These are phyloP conservation scores for Saccharomyces pastorianus DNA, from an alignment of 1,139 yeast genomes.

Conservation along the genomic window DNA sequence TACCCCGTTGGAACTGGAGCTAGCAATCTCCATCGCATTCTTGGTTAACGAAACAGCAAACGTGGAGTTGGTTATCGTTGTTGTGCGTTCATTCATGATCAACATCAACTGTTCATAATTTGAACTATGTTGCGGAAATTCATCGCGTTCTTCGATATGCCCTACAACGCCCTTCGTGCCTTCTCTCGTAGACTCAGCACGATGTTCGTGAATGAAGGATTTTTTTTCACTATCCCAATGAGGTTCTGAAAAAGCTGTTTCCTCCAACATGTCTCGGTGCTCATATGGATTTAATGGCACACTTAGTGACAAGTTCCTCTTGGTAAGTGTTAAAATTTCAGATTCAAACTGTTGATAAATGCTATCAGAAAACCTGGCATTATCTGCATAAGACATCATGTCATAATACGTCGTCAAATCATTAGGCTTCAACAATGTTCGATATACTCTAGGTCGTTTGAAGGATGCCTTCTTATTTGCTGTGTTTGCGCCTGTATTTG, in stretches of 20 bases:
- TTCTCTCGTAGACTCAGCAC: slow-evolving; percentile 41
- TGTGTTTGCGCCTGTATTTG: slow-evolving; percentile 2
- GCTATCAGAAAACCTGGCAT: slow-evolving; percentile 65
- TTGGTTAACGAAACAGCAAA: slow-evolving; percentile 31
- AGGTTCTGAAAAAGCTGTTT: slow-evolving; percentile 40
- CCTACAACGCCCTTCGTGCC: slow-evolving; percentile 37
- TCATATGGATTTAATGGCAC: slow-evolving; percentile 64
- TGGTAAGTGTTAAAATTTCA: slow-evolving; percentile 69
- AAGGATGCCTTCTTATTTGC: slow-evolving; percentile 17
- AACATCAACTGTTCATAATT: slow-evolving; percentile 90
- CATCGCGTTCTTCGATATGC: slow-evolving; percentile 50
- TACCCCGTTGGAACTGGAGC: slow-evolving; percentile 7
- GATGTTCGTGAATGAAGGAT: slow-evolving; percentile 39
- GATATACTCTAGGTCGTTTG: slow-evolving; percentile 56
- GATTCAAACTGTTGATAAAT: slow-evolving; percentile 53
- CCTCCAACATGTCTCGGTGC: slow-evolving; percentile 41
- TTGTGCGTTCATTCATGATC: slow-evolving; percentile 32
- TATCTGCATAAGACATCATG: slow-evolving; percentile 74
- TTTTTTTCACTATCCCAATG: slow-evolving; percentile 37
- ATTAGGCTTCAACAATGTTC: slow-evolving; percentile 73
- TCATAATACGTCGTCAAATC: slow-evolving; percentile 79
- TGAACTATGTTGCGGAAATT: slow-evolving; percentile 64
- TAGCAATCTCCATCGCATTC: slow-evolving; percentile 27
- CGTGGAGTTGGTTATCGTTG: slow-evolving; percentile 30
- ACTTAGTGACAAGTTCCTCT: slow-evolving; percentile 64